Conservation (phyloP, 345 rosid species). For the Sapria himalayana region DNA sequence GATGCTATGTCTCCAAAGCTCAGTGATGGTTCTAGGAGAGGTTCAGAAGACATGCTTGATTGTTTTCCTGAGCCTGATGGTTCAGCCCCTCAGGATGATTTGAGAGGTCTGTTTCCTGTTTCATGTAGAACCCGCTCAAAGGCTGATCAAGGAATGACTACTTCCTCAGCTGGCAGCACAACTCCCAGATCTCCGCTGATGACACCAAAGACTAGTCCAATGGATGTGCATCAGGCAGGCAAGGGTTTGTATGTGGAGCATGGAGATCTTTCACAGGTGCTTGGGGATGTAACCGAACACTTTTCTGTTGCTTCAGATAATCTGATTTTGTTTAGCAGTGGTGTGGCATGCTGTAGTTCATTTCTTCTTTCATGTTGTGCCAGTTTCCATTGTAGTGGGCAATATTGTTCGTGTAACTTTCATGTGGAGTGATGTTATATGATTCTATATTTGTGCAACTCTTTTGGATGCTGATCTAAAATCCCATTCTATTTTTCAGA, state of each 20-base stretch:
- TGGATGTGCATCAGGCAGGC: slow-evolving; percentile 68
- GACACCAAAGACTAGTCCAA: slow-evolving; percentile 81
- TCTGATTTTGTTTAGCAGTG: no score
- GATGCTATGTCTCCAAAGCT: slow-evolving; percentile 78
- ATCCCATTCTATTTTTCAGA: slow-evolving; percentile 29
- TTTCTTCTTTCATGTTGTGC: no score
- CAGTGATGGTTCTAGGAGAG: slow-evolving; percentile 94
- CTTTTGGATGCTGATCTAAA: slow-evolving; percentile 8
- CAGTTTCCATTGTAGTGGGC: no score
- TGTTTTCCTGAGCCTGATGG: slow-evolving; percentile 77
- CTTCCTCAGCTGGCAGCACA: slow-evolving; percentile 97
- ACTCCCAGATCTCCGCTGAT: slow-evolving; percentile 93
- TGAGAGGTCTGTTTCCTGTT: slow-evolving; percentile 80
- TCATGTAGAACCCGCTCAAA: slow-evolving; percentile 91
- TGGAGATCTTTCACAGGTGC: slow-evolving; percentile 81
- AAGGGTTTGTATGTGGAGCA: slow-evolving; percentile 66
- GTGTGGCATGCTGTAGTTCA: no score
- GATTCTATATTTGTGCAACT: no score
- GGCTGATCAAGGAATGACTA: slow-evolving; percentile 94
- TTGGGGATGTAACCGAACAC: no score
- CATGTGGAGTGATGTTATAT: no score
- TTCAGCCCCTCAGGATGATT: slow-evolving; percentile 64
- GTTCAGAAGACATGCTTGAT: slow-evolving; percentile 98
- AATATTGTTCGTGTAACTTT: no score
- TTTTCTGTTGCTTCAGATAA: no score